Base-by-base conservation (phyloP, 208 protist species). In the Borovskyia barvae region DNA sequence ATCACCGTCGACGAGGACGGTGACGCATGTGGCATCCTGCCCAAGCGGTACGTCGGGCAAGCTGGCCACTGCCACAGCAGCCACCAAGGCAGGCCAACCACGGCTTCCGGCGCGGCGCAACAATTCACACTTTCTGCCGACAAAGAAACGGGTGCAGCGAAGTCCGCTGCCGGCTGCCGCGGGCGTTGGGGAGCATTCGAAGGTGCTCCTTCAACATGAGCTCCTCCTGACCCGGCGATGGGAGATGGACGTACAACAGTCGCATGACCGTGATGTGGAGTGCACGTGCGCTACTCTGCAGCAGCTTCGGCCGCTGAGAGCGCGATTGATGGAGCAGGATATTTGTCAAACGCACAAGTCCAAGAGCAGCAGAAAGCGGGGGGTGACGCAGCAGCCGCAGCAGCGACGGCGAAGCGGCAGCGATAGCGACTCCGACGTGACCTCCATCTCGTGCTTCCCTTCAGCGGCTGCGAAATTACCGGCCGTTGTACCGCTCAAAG, bases 131-230 rank as follows among this genome's bases (percentile, higher is more conserved):
- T 20, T 45, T 20, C 19, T 12, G 6, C 14, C 2, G 19, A 4
- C 14, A 11, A 56, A 33, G 36, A 28, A 11, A 1, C 3, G 3
- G 29, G 42, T 32, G 11, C 33, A 52, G 36, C 65, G 47, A 20
- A 56, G 53, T 33, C 61, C 76, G 15, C 63, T 87, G 36, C 72
- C 77, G 33, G 77, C 76, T 15, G 66, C 58, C 20, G 54, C 51
- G 22, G 83, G 80, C 11, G 79, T 90, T 3, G 79, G 80, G 20
- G 72, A 84, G 26, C 66, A 68, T 45, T 58, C 79, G 8, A 60
- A 68, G 15, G 53, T 52, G 11, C 40, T 70, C 22, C 47, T 79
- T 32, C 69, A 80, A 24, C 58, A 75, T 5, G 65, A 72, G 17
- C 33, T 85, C 9, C 43, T 79, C 1, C 28, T 72, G 20, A 40